Percentiles rank a stretch among this genome's conserved stretches.
These are phyloP conservation scores for Phoma sp. DNA, from an alignment of 2,329 filamentous ascomycete species.

Conservation along the genomic window DNA sequence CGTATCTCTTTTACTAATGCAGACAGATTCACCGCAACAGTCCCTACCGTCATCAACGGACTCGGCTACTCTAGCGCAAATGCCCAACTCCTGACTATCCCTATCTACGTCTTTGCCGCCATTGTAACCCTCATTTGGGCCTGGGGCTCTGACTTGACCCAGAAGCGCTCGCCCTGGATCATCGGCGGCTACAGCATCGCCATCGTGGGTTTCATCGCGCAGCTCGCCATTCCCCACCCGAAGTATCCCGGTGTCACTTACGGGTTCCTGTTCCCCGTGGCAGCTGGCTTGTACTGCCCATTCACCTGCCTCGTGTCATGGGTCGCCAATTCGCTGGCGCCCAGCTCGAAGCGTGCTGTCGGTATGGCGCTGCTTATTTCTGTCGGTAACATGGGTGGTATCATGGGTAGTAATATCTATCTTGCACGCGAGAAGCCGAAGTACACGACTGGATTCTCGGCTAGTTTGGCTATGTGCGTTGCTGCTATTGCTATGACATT, in stretches of 20 bases:
- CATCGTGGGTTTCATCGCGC: conserved; percentile 62
- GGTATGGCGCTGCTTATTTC: conserved; percentile 56
- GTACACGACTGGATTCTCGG: conserved; percentile 59
- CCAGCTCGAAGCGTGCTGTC: conserved; percentile 49
- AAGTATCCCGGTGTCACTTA: conserved; percentile 55
- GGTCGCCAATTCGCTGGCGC: conserved; percentile 45
- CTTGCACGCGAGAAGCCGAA: conserved; percentile 54
- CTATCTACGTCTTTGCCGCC: conserved; percentile 51
- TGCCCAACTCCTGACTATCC: conserved; percentile 52
- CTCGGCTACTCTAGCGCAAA: conserved; percentile 51
- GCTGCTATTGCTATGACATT: conserved; percentile 54
- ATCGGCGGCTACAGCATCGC: conserved; percentile 58
- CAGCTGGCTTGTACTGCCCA: conserved; percentile 44
- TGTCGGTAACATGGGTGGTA: conserved; percentile 56
- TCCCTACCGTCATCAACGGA: conserved; percentile 50
- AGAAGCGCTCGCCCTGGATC: conserved; percentile 61
- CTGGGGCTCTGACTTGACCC: conserved; percentile 57
- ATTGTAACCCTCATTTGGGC: conserved; percentile 52
- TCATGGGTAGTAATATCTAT: conserved; percentile 58
- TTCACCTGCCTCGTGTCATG: conserved; percentile 46
- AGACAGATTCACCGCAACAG: conserved; percentile 46
- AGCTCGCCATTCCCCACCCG: conserved; percentile 53
- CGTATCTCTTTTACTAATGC: background rate
- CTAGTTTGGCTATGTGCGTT: conserved; percentile 53
- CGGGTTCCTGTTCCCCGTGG: conserved; percentile 49